phyloP scores from a whole-genome alignment of 371 early-diverging fungal genomes.

The Mortierella sp. region DNA sequence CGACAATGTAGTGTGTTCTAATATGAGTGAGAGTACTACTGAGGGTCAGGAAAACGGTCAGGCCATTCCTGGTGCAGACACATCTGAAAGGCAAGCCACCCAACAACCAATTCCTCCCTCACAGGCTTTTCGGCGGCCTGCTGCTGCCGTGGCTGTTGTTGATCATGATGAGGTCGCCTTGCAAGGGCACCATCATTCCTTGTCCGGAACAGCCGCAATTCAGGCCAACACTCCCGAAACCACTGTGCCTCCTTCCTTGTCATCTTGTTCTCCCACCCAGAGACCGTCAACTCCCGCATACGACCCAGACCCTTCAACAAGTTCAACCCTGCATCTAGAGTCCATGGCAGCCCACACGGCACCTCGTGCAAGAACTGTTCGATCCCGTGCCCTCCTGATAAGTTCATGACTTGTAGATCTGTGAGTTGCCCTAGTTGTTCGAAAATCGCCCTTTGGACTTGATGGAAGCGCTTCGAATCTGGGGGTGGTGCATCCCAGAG shows the following conservation, averaged over 20 bases:
- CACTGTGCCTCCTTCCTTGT: conserved; percentile 17
- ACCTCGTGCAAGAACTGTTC: conserved; percentile 18
- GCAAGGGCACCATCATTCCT: conserved; percentile 13
- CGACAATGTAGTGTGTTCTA: not conserved
- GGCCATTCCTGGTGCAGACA: conserved; percentile 42
- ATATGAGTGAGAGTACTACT: not conserved
- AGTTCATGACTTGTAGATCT: conserved; percentile 11
- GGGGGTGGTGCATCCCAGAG: conserved; percentile 4
- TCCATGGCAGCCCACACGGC: conserved; percentile 18
- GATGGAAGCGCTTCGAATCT: conserved; percentile 20
- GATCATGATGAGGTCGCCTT: not conserved
- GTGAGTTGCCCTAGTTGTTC: conserved; percentile 9
- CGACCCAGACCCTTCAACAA: not conserved
- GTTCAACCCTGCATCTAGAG: conserved; percentile 16
- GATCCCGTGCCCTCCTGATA: conserved; percentile 7
- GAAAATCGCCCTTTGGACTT: conserved; percentile 10
- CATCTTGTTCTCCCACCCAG: conserved; percentile 31
- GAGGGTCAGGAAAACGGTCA: conserved; percentile 21
- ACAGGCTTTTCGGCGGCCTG: not conserved
- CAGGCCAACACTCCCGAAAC: conserved; percentile 17
- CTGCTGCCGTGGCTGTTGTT: not conserved
- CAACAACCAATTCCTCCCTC: conserved; percentile 20
- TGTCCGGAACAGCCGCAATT: conserved; percentile 16
- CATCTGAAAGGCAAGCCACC: conserved; percentile 34
- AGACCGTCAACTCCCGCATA: conserved; percentile 12